A percentile compares a stretch with the other conserved stretches of the same genome.
Conservation (phyloP, 257 asterid genomes). For the Petrea volubilis region DNA sequence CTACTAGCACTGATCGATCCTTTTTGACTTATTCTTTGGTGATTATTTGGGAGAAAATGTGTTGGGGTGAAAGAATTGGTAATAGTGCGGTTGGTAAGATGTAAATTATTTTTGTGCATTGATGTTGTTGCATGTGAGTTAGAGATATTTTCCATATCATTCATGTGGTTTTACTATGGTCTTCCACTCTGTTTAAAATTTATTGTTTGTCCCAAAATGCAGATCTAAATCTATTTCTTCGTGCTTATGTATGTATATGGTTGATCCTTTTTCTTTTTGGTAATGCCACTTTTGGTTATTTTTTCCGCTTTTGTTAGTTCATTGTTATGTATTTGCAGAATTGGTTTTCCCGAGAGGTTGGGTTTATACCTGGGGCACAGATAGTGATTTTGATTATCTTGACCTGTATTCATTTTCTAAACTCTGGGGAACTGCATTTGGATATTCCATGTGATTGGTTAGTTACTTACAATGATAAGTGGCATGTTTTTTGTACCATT, state of each 20-base stretch:
- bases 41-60: constrained; percentile 4
- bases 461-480: neutral
- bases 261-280: neutral
- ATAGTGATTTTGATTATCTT: neutral
- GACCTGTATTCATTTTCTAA: neutral
- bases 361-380: neutral
- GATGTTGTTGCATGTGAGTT: constrained; percentile 22
- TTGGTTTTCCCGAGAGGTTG: neutral
- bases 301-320: neutral
- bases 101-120: neutral
- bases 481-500: neutral
- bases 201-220: neutral
- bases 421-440: neutral
- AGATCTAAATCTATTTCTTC: neutral
- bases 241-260: neutral
- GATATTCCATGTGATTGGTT: neutral
- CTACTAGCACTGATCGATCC: neutral
- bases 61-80: neutral
- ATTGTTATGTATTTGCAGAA: neutral
- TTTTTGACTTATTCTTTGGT: neutral
- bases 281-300: neutral
- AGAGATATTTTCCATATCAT: neutral
- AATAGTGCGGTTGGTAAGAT: constrained; percentile 3
- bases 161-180: neutral
- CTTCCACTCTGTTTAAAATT: neutral